Conservation (phyloP, 1,284 basidiomycete genomes). For the Marasmius tenuissimus region DNA sequence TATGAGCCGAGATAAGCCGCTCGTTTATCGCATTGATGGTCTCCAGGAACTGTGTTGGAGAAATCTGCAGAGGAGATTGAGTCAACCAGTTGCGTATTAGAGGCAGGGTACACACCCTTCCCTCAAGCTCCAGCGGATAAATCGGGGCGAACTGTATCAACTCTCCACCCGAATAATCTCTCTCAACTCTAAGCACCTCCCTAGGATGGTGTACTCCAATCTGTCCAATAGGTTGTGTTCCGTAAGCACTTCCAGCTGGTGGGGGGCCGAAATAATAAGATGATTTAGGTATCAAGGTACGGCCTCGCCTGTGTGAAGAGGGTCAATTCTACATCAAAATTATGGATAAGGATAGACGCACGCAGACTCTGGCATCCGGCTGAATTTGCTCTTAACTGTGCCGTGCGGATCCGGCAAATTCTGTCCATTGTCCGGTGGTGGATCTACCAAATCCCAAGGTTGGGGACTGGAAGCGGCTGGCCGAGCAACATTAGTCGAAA, state of each 20-base stretch:
- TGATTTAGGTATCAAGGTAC: slow-evolving; percentile 67
- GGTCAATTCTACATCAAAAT: background rate
- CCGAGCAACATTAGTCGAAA: background rate
- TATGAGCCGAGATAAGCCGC: slow-evolving; percentile 76
- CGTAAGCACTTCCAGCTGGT: slow-evolving; percentile 69
- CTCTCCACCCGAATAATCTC: slow-evolving; percentile 82
- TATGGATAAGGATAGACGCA: slow-evolving; percentile 17
- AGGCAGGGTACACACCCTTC: slow-evolving; percentile 57
- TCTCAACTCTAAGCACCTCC: slow-evolving; percentile 79
- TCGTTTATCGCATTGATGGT: slow-evolving; percentile 86
- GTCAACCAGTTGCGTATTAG: slow-evolving; percentile 3
- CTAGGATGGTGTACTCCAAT: slow-evolving; percentile 83
- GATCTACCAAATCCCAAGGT: slow-evolving; percentile 60
- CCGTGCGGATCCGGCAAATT: slow-evolving; percentile 18
- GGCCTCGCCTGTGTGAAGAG: slow-evolving; percentile 33
- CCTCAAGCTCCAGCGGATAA: slow-evolving; percentile 82
- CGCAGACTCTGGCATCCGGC: slow-evolving; percentile 28
- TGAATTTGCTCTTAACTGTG: slow-evolving; percentile 33
- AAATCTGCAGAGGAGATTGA: slow-evolving; percentile 50
- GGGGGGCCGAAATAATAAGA: slow-evolving; percentile 85
- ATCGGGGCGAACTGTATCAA: slow-evolving; percentile 77
- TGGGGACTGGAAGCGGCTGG: slow-evolving; percentile 40
- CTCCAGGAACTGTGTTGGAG: slow-evolving; percentile 80
- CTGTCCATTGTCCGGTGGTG: slow-evolving; percentile 38
- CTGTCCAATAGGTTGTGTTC: slow-evolving; percentile 73